Conservation (phyloP, 306 rosid species). For the Quercus wislizeni region DNA sequence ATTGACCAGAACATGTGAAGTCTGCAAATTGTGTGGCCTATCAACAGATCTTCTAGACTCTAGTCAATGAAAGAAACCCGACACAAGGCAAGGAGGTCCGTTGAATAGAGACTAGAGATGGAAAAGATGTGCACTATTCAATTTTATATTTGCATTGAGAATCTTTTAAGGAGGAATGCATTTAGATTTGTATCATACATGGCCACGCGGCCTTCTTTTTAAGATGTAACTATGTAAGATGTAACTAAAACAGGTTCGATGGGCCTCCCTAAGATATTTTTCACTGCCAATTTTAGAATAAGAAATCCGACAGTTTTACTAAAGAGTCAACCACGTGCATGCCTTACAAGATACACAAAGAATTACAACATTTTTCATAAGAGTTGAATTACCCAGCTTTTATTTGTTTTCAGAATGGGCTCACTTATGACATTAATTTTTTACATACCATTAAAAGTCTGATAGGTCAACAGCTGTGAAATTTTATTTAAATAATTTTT, state of each 20-base stretch:
- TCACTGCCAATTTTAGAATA: conserved; percentile 11
- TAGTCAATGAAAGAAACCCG: background rate
- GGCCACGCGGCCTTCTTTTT: background rate
- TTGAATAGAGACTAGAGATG: background rate
- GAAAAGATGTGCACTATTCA: background rate
- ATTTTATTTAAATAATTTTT: too few relatives aligned
- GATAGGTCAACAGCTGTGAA: too few relatives aligned
- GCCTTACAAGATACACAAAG: too few relatives aligned
- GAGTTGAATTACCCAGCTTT: too few relatives aligned
- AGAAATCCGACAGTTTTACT: background rate
- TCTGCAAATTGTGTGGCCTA: too few relatives aligned
- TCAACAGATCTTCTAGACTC: too few relatives aligned
- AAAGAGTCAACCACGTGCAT: conserved; percentile 17
- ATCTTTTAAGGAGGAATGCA: too few relatives aligned
- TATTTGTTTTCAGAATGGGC: too few relatives aligned
- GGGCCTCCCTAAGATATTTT: conserved; percentile 4
- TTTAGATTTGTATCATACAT: background rate
- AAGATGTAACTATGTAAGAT: background rate
- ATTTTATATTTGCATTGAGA: background rate
- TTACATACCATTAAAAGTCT: too few relatives aligned
- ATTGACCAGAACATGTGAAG: too few relatives aligned
- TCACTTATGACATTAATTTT: too few relatives aligned
- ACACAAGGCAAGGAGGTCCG: background rate
- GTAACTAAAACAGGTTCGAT: background rate
- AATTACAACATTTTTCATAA: too few relatives aligned